phyloP scores from a whole-genome alignment of 1,284 basidiomycete species.

The Pseudozyma hubeiensis region DNA sequence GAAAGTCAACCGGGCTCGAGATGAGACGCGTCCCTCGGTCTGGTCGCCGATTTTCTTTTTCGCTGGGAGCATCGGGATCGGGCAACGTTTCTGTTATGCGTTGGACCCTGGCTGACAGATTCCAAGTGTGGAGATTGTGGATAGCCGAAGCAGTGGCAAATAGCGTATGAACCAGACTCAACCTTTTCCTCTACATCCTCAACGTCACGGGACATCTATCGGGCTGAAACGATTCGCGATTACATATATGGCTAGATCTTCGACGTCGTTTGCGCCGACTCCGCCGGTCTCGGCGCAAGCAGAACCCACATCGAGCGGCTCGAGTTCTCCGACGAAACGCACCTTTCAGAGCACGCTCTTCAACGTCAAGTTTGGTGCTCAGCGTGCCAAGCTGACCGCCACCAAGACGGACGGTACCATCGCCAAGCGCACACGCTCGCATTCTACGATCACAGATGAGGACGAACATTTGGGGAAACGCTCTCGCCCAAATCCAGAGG shows the following conservation, averaged over 20 bases:
- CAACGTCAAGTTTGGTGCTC: slow-evolving; percentile 44
- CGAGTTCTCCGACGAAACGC: slow-evolving; percentile 21
- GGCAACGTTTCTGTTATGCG: not conserved
- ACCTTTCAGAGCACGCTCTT: slow-evolving; percentile 44
- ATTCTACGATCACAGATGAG: not conserved
- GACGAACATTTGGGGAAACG: slow-evolving; percentile 3
- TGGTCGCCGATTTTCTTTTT: not conserved
- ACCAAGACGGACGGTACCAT: slow-evolving; percentile 8
- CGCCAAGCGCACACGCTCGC: slow-evolving; percentile 23
- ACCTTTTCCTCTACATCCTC: too few relatives aligned
- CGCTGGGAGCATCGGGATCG: not conserved
- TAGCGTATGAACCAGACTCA: too few relatives aligned
- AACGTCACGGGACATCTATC: too few relatives aligned
- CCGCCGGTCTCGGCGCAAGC: not conserved
- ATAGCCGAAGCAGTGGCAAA: slow-evolving; percentile 32
- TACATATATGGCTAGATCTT: slow-evolving; percentile 12
- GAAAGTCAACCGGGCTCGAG: slow-evolving; percentile 1
- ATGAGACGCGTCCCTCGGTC: not conserved
- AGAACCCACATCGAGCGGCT: not conserved
- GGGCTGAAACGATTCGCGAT: not conserved
- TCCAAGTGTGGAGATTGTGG: not conserved
- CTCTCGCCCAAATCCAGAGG: not conserved
- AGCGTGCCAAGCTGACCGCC: slow-evolving; percentile 19
- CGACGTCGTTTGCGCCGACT: slow-evolving; percentile 20
- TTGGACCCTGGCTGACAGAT: slow-evolving; percentile 9